These are phyloP conservation scores for Lipomyces japonicus DNA, from an alignment of 805 yeast genomes.

Conservation along the genomic window DNA sequence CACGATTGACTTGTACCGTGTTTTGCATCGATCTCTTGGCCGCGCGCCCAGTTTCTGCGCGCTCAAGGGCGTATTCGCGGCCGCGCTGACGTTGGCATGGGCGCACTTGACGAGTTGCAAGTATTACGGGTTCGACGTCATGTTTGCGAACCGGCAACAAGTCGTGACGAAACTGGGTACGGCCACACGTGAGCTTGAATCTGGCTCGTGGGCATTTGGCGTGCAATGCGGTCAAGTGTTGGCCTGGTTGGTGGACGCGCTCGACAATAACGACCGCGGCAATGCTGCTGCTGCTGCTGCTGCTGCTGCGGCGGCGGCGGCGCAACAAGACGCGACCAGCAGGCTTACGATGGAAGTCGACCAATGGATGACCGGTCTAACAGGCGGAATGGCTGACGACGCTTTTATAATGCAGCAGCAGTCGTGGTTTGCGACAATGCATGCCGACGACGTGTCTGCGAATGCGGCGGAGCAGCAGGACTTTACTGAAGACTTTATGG, in stretches of 20 bases:
- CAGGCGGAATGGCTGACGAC: too few relatives aligned
- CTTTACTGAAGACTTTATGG: neutral
- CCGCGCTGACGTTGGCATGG: constrained; percentile 25
- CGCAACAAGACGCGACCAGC: constrained; percentile 2
- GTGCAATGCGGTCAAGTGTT: constrained; percentile 16
- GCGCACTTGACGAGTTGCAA: constrained; percentile 9
- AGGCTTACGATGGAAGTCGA: neutral
- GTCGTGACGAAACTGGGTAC: constrained; percentile 1
- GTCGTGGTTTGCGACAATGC: constrained; percentile 3
- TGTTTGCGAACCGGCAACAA: too few relatives aligned
- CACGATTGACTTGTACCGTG: constrained; percentile 15
- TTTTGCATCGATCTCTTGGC: neutral
- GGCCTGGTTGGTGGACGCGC: neutral
- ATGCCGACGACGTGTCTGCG: neutral
- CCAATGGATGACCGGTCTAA: neutral
- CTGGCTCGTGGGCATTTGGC: constrained; percentile 15
- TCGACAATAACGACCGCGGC: constrained; percentile 1
- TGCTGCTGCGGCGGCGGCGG: constrained; percentile 2
- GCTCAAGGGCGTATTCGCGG: constrained; percentile 13
- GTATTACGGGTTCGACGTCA: too few relatives aligned
- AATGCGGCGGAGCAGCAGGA: constrained; percentile 1
- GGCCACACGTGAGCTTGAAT: constrained; percentile 7
- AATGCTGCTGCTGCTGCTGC: neutral
- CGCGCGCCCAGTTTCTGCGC: constrained; percentile 10
- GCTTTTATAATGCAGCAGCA: too few relatives aligned